Base-by-base conservation (phyloP, 2,329 filamentous ascomycete genomes). In the Aspergillus sp. region DNA sequence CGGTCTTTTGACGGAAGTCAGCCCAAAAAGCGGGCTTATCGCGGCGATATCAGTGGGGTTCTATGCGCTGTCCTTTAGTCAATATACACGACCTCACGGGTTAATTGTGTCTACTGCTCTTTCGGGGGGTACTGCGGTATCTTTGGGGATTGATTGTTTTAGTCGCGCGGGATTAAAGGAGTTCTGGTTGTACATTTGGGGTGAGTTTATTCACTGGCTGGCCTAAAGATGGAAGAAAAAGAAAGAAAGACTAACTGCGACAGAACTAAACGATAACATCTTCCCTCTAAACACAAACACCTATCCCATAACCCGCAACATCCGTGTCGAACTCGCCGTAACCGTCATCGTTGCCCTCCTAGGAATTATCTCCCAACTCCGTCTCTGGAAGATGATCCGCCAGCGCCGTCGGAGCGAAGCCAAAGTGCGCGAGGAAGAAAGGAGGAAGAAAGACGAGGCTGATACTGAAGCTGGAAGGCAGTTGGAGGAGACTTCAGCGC, bases 141-240 rank as follows among this genome's bases (percentile, higher is more conserved):
- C 95, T 12, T 69, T 97, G 2, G 91, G 91, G 2, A 86, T 97
- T 49, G 91, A 97, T 65, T 95, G 89, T 67, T 94, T 91, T 59
- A 91, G 84, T 60, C 77, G 83, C 53, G 89, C 90, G n/a, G 91
- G 91, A 0, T 73, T 95, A 58, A 96, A 95, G 66, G 91, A 97
- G 65, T 96, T 96, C 57, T 97, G 91, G 91, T 79, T 88, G 5
- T 97, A 94, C 64, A 77, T 95, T 33, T 97, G 91, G 91, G 74
- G 79, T 81, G 64, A 66, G 77, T 44, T 6, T 27, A 4, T 22
- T 17, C 19, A 27, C 13, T 23, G 4, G 7, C 10, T 3, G 25
- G 15, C 2, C 6, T 17, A 19, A 19, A 10, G 12, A 22, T 7
- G 19, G 4, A 2, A 13, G 19, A 7, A 39, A 39, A 7, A 17